A percentile compares a stretch with the other conserved stretches of the same genome.
phyloP scores from a whole-genome alignment of 2,329 filamentous ascomycete species.

The Claviceps sp. region DNA sequence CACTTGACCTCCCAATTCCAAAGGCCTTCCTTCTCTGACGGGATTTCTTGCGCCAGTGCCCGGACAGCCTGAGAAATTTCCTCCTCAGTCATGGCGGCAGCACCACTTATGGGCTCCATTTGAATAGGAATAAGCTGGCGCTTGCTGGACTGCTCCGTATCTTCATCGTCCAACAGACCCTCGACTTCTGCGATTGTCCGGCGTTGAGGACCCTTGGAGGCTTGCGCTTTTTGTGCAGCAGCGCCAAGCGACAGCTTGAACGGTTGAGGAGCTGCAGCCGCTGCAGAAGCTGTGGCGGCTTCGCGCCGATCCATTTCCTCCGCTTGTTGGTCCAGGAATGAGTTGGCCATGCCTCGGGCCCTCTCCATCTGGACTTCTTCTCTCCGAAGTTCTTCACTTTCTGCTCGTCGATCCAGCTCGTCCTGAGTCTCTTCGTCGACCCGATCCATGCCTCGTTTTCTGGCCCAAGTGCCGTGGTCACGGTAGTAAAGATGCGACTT shows the following conservation, averaged over 20 bases:
- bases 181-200: slow-evolving; percentile 90
- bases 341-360: slow-evolving; percentile 73
- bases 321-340: slow-evolving; percentile 76
- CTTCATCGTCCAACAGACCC: slow-evolving; percentile 87
- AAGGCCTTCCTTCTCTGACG: slow-evolving; percentile 68
- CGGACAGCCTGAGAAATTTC: slow-evolving; percentile 72
- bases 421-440: slow-evolving; percentile 64
- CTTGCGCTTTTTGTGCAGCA: slow-evolving; percentile 60
- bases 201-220: slow-evolving; percentile 43
- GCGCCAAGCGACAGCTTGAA: slow-evolving; percentile 92
- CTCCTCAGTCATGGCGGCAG: slow-evolving; percentile 62
- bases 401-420: slow-evolving; percentile 66
- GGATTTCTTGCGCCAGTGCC: slow-evolving; percentile 79
- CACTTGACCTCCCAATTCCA: slow-evolving; percentile 92
- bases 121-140: slow-evolving; percentile 72
- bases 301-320: slow-evolving; percentile 52
- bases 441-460: slow-evolving; percentile 63
- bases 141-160: slow-evolving; percentile 58
- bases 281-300: slow-evolving; percentile 17
- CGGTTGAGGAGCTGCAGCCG: slow-evolving; percentile 46
- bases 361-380: slow-evolving; percentile 62
- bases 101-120: slow-evolving; percentile 54
- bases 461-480: slow-evolving; percentile 72
- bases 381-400: slow-evolving; percentile 60
- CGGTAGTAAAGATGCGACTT: slow-evolving; percentile 74